phyloP scores from a whole-genome alignment of 306 rosid genomes.

The Cicer arietinum region DNA sequence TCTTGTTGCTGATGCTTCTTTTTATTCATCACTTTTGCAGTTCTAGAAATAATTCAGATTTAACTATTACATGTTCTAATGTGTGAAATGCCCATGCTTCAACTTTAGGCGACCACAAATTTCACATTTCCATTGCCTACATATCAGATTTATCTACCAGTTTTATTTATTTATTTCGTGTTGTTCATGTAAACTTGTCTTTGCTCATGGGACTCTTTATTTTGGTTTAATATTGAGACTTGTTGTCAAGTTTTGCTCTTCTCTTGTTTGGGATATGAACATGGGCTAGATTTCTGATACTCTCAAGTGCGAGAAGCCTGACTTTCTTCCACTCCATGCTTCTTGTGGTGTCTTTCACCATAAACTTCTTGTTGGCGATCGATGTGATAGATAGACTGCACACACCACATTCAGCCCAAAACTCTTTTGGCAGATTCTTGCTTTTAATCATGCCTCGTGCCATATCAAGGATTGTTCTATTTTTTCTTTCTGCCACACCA shows the following conservation, averaged over 20 bases:
- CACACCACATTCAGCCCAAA: too few relatives aligned
- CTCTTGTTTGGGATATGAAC: not conserved
- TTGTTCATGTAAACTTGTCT: constrained; percentile 18
- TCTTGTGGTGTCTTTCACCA: too few relatives aligned
- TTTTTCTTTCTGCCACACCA: not conserved
- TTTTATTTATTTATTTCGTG: not conserved
- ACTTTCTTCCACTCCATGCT: too few relatives aligned
- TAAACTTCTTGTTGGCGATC: too few relatives aligned
- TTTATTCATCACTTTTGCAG: not conserved
- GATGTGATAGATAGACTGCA: too few relatives aligned
- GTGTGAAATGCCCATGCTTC: not conserved
- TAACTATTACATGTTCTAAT: not conserved
- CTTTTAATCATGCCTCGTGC: not conserved
- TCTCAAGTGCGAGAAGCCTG: not conserved
- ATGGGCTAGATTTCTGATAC: too few relatives aligned
- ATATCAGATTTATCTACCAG: not conserved
- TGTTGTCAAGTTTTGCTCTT: not conserved
- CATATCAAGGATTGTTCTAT: not conserved
- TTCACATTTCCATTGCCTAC: not conserved
- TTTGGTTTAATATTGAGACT: not conserved
- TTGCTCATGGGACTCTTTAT: not conserved
- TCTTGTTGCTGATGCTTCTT: not conserved
- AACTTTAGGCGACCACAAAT: not conserved
- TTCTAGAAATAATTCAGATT: not conserved
- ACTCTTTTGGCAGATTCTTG: not conserved